Base-by-base conservation (phyloP, 805 yeast species). In the Candida dajiaensis region DNA sequence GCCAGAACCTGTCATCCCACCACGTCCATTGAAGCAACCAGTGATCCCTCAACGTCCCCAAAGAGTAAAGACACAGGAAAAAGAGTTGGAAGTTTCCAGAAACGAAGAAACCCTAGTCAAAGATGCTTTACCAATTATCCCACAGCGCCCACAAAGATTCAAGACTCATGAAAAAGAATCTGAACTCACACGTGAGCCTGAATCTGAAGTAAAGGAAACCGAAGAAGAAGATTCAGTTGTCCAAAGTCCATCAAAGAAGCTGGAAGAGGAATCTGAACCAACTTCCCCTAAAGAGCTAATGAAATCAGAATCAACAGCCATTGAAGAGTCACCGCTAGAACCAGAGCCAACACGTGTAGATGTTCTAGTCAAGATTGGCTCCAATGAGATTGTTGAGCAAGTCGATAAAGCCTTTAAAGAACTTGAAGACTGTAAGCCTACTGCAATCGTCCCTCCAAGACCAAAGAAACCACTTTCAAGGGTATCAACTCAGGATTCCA, bases 31-130 rank as follows among this genome's bases (percentile, higher is more conserved):
- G 6, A 46, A 43, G 22, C 35, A 16, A 7, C 50, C 50, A 19
- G 25, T 25, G 6, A 37, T 48, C 22, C 53, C 53, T 15, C 37
- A 33, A 12, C 50, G 49, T 38, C 54, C 54, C 13, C 33, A 15
- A 39, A 39, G 43, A 41, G 28, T 15, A 31, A 42, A 29, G 11
- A 9, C 21, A 3, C 42, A 35, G n/a, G 13, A 28, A 19, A 25
- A 12, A 13, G 22, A 25, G 10, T 19, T 23, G 11, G 40, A 40
- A 25, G 38, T 11, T 7, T n/a, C 20, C n/a, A n/a, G 20, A 6
- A 22, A 31, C 22, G 20, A 33, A 16, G 36, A 33, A n/a, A 28
- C 6, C 13, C n/a, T 3, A n/a, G 15, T 5, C 12, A 33, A 33
- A 6, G 19, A 8, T 3, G 21, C 21, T 33, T 16, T 16, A 16